These are phyloP conservation scores for Paramecium caudatum DNA, from an alignment of 73 alveolate genomes.

Conservation along the genomic window DNA sequence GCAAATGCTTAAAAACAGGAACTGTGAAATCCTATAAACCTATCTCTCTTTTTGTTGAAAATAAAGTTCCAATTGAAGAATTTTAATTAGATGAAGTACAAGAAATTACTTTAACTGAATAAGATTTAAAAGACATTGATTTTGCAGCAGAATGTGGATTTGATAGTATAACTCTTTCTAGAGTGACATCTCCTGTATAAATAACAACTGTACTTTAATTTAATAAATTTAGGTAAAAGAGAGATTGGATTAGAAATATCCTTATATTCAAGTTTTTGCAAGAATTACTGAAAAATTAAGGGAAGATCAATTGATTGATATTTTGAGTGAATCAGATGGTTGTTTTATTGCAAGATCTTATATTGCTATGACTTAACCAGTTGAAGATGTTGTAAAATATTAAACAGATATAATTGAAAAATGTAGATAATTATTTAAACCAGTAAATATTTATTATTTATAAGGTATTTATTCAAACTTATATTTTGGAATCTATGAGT, in stretches of 20 bases:
- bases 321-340: slow-evolving; percentile 35
- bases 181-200: not conserved
- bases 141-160: slow-evolving; percentile 10
- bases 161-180: slow-evolving; percentile 47
- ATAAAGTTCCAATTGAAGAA: not conserved
- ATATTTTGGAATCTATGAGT: slow-evolving; percentile 47
- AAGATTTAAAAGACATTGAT: slow-evolving; percentile 42
- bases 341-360: slow-evolving; percentile 47
- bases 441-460: not conserved
- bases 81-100: not conserved
- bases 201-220: not conserved
- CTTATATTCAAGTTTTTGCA: slow-evolving; percentile 25
- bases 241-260: not conserved
- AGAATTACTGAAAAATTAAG: slow-evolving; percentile 31
- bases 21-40: slow-evolving; percentile 41
- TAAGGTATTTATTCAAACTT: slow-evolving; percentile 47
- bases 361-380: slow-evolving; percentile 56
- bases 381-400: slow-evolving; percentile 53
- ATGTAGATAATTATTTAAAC: slow-evolving; percentile 43
- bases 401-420: not conserved
- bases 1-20: slow-evolving; percentile 39
- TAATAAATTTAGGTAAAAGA: not conserved
- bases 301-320: not conserved
- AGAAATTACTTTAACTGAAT: slow-evolving; percentile 18
- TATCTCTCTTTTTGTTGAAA: not conserved